A percentile compares a stretch with the other conserved stretches of the same genome.
These are phyloP conservation scores for Clausena lansium DNA, from an alignment of 345 rosid genomes.

Conservation along the genomic window DNA sequence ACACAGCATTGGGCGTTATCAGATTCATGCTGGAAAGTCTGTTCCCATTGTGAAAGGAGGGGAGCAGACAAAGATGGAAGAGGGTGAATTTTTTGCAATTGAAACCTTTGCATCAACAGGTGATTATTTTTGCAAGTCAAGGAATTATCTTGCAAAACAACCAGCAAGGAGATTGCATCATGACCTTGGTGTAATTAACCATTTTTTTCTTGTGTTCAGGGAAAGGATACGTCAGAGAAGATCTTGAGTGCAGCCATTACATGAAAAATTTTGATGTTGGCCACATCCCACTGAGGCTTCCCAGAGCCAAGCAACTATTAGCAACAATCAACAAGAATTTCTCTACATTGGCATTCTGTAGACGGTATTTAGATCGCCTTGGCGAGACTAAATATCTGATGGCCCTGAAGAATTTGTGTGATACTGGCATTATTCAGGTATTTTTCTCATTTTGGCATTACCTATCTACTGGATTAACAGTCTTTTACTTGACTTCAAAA, in stretches of 20 bases:
- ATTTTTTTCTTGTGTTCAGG: conserved; percentile 41
- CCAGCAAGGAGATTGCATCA: neutral
- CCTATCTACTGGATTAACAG: neutral
- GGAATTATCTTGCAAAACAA: conserved; percentile 11
- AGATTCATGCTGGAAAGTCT: conserved; percentile 93
- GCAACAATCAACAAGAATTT: conserved; percentile 91
- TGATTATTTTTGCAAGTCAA: conserved; percentile 21
- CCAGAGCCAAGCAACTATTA: conserved; percentile 94
- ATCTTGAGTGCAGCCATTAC: conserved; percentile 93
- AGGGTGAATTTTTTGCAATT: conserved; percentile 91
- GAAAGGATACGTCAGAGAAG: conserved; percentile 88
- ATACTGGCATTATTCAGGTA: conserved; percentile 91
- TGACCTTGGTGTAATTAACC: neutral
- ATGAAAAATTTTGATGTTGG: conserved; percentile 85
- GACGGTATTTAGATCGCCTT: conserved; percentile 84
- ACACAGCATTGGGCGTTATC: conserved; percentile 80
- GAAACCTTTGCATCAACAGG: conserved; percentile 97
- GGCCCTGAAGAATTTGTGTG: conserved; percentile 93
- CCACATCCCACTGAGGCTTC: conserved; percentile 74
- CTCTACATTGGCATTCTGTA: conserved; percentile 89
- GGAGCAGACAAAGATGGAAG: conserved; percentile 98
- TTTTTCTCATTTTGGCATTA: neutral
- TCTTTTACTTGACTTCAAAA: neutral
- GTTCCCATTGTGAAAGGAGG: conserved; percentile 97
- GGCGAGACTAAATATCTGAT: conserved; percentile 92